Base-by-base conservation (phyloP, 495 filamentous ascomycete genomes). In the Xylaria grammica region DNA sequence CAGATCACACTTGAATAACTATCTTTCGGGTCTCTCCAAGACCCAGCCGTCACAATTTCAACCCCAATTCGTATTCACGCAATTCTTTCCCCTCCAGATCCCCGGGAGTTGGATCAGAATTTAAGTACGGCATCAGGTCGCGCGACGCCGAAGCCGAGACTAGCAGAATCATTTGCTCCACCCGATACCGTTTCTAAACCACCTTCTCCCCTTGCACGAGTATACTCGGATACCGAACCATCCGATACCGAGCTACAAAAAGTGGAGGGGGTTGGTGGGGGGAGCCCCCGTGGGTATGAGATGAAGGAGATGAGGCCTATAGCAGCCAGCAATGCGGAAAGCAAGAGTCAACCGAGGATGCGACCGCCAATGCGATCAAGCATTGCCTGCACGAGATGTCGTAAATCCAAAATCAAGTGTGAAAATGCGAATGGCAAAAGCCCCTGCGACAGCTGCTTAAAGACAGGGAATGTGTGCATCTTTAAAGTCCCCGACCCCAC, bases 381-480 rank as follows among this genome's bases (percentile, higher is more conserved):
- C 66, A 92, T 94, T 66, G 91, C 91, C 65, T 94, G 91, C 75
- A 83, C 85, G 63, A 83, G 87, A 54, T 94, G 91, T 79, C 86
- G 91, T 60, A 88, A 89, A 72, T 91, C 88, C 74, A 94, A 94
- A 74, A 90, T 93, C 75, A 94, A 93, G 79, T 86, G 83, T 74
- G 88, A 92, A 78, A 96, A 96, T 77, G 82, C 81, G 69, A 91
- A 91, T 55, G 87, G 88, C 19, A 13, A 1, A 15, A 52, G 19
- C 58, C 84, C 86, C 65, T 96, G 92, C 77, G 87, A 90, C 62
- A 89, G 89, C 6, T 96, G 92, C 73, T 84, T 91, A 69, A 84
- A 85, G 58, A 88, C 87, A 46, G 89, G 90, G 48, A 85, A 91
- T 70, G 87, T 92, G 59, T 96, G 92, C 74, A 82, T 85, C 44